Conservation (phyloP, 768 basidiomycete species). For the Pisolithus marmoratus region DNA sequence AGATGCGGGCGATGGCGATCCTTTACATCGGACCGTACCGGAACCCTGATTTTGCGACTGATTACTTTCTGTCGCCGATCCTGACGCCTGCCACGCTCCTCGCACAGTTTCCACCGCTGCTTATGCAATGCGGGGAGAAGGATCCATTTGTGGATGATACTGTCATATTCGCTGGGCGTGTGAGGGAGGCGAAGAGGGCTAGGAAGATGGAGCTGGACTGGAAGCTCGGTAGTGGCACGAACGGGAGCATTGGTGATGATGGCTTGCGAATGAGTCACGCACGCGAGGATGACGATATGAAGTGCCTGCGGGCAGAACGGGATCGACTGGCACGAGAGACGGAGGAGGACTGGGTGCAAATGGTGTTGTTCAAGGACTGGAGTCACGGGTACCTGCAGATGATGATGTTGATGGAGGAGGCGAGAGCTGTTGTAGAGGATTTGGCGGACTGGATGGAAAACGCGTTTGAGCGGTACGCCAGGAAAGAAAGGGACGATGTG, state of each 20-base stretch:
- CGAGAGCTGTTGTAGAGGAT: slow-evolving; percentile 69
- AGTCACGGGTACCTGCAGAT: slow-evolving; percentile 97
- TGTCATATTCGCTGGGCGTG: slow-evolving; percentile 89
- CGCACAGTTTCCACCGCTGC: slow-evolving; percentile 88
- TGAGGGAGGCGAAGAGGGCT: slow-evolving; percentile 91
- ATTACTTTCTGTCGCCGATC: slow-evolving; percentile 96
- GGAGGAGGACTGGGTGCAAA: slow-evolving; percentile 93
- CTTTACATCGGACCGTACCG: slow-evolving; percentile 91
- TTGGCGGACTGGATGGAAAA: slow-evolving; percentile 90
- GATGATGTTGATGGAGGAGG: slow-evolving; percentile 80
- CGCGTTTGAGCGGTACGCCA: slow-evolving; percentile 46
- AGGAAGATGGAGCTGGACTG: slow-evolving; percentile 67
- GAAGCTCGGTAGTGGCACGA: slow-evolving; percentile 30
- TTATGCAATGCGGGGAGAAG: slow-evolving; percentile 95
- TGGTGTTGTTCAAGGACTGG: slow-evolving; percentile 93
- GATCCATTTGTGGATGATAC: slow-evolving; percentile 97
- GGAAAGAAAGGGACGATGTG: slow-evolving; percentile 18
- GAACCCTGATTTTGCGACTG: slow-evolving; percentile 89
- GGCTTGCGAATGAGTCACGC: slow-evolving; percentile 55
- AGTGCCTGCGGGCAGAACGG: slow-evolving; percentile 50
- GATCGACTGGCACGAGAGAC: slow-evolving; percentile 59
- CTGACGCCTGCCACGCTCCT: slow-evolving; percentile 78
- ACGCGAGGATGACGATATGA: slow-evolving; percentile 23
- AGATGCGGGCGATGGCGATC: slow-evolving; percentile 99
- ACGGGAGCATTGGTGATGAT: slow-evolving; percentile 59